These are phyloP conservation scores for Pseudocercospora vitis DNA, from an alignment of 2,329 filamentous ascomycete genomes.

Conservation along the genomic window DNA sequence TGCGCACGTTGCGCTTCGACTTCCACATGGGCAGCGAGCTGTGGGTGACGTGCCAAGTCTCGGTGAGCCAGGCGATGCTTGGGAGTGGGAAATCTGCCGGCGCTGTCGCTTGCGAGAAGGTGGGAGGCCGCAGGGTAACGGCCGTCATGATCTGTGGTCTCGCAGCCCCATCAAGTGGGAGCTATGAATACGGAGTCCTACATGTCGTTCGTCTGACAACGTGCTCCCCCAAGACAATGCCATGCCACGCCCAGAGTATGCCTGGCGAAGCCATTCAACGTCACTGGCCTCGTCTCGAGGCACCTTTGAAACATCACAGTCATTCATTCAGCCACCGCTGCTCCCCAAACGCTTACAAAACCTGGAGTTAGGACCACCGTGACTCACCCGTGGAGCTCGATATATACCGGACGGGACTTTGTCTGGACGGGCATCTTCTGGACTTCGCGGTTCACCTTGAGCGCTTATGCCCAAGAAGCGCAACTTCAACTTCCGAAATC, in stretches of 20 bases:
- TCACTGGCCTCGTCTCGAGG: slow-evolving; percentile 6
- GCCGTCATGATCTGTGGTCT: slow-evolving; percentile 21
- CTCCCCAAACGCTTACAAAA: not conserved
- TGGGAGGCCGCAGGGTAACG: slow-evolving; percentile 35
- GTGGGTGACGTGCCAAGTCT: slow-evolving; percentile 73
- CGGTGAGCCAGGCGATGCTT: slow-evolving; percentile 59
- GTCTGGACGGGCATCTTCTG: slow-evolving; percentile 13
- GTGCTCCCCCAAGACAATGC: not conserved
- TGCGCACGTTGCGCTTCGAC: slow-evolving; percentile 73
- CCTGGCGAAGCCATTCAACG: not conserved
- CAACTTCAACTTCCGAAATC: slow-evolving; percentile 43
- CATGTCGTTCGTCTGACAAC: slow-evolving; percentile 8
- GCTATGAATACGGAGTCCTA: slow-evolving; percentile 7
- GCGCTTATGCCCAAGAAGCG: slow-evolving; percentile 52
- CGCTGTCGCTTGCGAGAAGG: slow-evolving; percentile 31
- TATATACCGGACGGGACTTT: slow-evolving; percentile 7
- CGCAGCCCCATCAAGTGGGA: slow-evolving; percentile 1
- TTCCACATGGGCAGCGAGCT: slow-evolving; percentile 80
- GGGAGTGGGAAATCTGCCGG: slow-evolving; percentile 46
- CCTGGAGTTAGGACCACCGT: slow-evolving; percentile 1
- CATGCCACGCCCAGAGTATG: too few relatives aligned
- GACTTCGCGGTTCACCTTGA: slow-evolving; percentile 6
- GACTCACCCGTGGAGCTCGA: slow-evolving; percentile 10
- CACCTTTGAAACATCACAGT: not conserved
- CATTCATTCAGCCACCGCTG: slow-evolving; percentile 1